A percentile compares a stretch with the other conserved stretches of the same genome.
These are phyloP conservation scores for Dothideomycetidae sp. DNA, from an alignment of 2,329 filamentous ascomycete species.

Conservation along the genomic window DNA sequence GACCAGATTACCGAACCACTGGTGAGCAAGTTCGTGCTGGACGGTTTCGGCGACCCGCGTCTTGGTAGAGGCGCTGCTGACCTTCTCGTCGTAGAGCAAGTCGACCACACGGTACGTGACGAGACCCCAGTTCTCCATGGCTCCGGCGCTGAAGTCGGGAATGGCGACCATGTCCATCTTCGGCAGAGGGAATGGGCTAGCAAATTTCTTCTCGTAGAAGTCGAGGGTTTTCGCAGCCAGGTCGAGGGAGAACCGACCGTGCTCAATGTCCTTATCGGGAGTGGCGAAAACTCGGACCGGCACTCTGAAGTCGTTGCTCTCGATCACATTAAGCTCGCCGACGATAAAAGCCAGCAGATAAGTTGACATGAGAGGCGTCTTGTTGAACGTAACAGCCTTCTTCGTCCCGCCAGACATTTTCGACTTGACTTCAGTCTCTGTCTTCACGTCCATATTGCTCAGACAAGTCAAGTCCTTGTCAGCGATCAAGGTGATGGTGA, in stretches of 20 bases:
- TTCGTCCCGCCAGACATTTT: constrained; percentile 48
- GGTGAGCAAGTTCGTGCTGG: constrained; percentile 91
- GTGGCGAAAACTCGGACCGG: constrained; percentile 91
- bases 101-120: constrained; percentile 91
- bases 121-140: constrained; percentile 98
- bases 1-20: constrained; percentile 96
- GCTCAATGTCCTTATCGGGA: constrained; percentile 75
- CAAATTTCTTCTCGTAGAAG: constrained; percentile 93
- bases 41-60: constrained; percentile 90
- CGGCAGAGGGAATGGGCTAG: constrained; percentile 69
- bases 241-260: constrained; percentile 79
- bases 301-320: constrained; percentile 80
- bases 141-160: constrained; percentile 86
- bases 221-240: constrained; percentile 78
- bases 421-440: constrained; percentile 58
- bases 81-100: constrained; percentile 81
- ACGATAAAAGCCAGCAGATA: constrained; percentile 91
- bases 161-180: constrained; percentile 97
- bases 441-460: constrained; percentile 91
- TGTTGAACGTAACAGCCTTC: constrained; percentile 85
- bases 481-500: constrained; percentile 79
- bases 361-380: constrained; percentile 86
- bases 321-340: constrained; percentile 84
- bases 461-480: constrained; percentile 83
- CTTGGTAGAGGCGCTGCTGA: constrained; percentile 74